Percentiles rank a stretch among this genome's conserved stretches.
phyloP scores from a whole-genome alignment of 345 rosid genomes.

The Ceriops decandra region DNA sequence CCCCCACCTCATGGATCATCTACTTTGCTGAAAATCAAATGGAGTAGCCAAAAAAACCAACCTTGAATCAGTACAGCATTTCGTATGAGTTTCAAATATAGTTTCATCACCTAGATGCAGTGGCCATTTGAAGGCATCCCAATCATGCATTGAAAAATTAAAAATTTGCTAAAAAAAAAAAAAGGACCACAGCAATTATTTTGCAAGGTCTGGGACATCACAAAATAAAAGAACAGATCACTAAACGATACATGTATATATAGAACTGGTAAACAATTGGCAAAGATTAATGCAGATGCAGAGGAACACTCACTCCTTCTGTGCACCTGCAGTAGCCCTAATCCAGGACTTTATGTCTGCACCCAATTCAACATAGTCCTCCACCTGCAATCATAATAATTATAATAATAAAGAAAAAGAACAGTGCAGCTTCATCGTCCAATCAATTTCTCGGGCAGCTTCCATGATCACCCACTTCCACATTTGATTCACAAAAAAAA shows the following conservation, averaged over 20 bases:
- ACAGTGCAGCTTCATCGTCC: too few relatives aligned
- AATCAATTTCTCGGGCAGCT: not conserved
- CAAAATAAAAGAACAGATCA: too few relatives aligned
- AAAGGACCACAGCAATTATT: too few relatives aligned
- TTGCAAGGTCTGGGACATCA: too few relatives aligned
- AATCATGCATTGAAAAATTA: too few relatives aligned
- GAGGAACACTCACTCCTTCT: slow-evolving; percentile 14
- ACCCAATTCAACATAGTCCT: slow-evolving; percentile 49
- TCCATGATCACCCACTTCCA: not conserved
- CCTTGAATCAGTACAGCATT: not conserved
- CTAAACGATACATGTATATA: too few relatives aligned
- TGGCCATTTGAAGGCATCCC: too few relatives aligned
- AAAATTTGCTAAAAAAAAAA: too few relatives aligned
- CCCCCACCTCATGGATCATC: not conserved
- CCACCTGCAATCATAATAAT: slow-evolving; percentile 31
- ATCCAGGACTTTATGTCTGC: slow-evolving; percentile 38
- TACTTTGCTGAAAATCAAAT: not conserved
- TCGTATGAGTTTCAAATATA: not conserved
- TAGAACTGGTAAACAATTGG: not conserved
- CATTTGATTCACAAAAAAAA: not conserved
- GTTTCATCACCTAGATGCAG: not conserved
- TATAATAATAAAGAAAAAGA: too few relatives aligned
- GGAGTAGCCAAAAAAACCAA: not conserved
- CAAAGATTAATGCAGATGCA: not conserved
- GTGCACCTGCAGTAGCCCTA: slow-evolving; percentile 30